Percentiles rank a stretch among this genome's conserved stretches.
Evolutionary conservation across 208 protist species (phyloP).

Genomic region (Entamoeba moshkovskii): DNA sequence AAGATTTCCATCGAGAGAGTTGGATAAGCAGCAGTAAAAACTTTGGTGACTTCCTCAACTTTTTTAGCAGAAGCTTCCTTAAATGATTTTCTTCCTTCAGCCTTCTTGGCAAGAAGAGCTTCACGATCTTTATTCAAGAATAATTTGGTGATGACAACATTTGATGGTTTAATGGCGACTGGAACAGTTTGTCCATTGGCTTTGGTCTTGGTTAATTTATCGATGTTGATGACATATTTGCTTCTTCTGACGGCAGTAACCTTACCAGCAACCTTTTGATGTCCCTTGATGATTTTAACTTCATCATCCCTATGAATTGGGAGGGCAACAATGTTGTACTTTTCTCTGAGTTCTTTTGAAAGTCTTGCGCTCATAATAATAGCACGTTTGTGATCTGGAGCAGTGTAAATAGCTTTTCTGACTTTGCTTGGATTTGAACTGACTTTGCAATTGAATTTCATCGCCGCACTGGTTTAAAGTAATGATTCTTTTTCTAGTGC

Average conservation of each 20-base stretch:
- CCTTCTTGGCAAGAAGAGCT: slow-evolving; percentile 71
- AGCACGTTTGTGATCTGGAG: slow-evolving; percentile 75
- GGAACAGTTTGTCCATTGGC: slow-evolving; percentile 36
- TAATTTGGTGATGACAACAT: slow-evolving; percentile 95
- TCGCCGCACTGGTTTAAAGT: not conserved
- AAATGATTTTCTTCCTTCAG: slow-evolving; percentile 61
- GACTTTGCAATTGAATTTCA: slow-evolving; percentile 38
- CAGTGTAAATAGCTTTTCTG: slow-evolving; percentile 95
- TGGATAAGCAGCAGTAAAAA: not conserved
- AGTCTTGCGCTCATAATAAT: slow-evolving; percentile 88
- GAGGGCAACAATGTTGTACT: slow-evolving; percentile 86
- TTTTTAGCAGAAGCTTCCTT: slow-evolving; percentile 32
- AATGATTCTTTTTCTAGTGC: too few species aligned
- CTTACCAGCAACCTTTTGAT: slow-evolving; percentile 84
- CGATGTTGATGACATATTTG: slow-evolving; percentile 95
- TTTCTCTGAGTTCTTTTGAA: slow-evolving; percentile 87
- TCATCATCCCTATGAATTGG: slow-evolving; percentile 97
- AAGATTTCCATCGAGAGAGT: not conserved
- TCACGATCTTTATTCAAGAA: slow-evolving; percentile 92
- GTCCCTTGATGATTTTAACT: slow-evolving; percentile 72
- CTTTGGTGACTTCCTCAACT: not conserved
- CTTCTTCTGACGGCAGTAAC: slow-evolving; percentile 85
- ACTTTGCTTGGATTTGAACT: slow-evolving; percentile 72
- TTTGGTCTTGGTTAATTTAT: slow-evolving; percentile 87
- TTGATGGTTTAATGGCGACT: slow-evolving; percentile 82